Base-by-base conservation (phyloP, 2,329 filamentous ascomycete species). In the Curvularia sp. region DNA sequence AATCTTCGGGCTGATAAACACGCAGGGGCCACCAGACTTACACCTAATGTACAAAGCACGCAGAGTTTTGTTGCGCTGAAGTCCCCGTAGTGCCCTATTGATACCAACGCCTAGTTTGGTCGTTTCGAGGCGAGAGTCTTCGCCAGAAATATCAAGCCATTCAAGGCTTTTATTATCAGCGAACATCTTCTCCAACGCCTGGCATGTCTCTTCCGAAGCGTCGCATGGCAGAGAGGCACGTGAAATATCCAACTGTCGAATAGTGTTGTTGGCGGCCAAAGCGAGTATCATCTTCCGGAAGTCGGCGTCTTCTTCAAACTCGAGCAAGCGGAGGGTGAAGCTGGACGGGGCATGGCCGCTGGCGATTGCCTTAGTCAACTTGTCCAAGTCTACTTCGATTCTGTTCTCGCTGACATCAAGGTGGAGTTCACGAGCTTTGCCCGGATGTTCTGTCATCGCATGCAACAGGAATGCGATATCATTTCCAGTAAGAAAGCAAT, bases 221-320 rank as follows among this genome's bases (percentile, higher is more conserved):
- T 91, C 88, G 53, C 87, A 87, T 13, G 88, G 89, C 21, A 91
- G 78, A 0, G 88, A 90, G 1, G 87, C 86, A 63, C 89, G 87
- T 1, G 89, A 90, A 25, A 91, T 87, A 71, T 91, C 88, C 15
- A 91, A 76, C 65, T 84, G 86, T 48, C 81, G 82, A 48, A 90
- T 83, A 0, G 86, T 87, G 18, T 79, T 86, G 27, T 91, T 91
- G 41, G 79, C 79, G 5, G 83, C 83, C 48, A 91, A 68, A 1
- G 89, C 87, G 57, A 84, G 77, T 6, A 90, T 80, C 47, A 91
- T 78, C 55, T 86, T 82, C 34, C 86, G 82, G 63, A 91, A 91
- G 56, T 87, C 82, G 10, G 83, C 79, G 67, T 89, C 87, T 59
- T 86, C 84, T 55, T 87, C 84, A 69, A 89, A 91, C 69, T 91